These are phyloP conservation scores for Fusarium sp. DNA, from an alignment of 2,329 filamentous ascomycete genomes.

Conservation along the genomic window DNA sequence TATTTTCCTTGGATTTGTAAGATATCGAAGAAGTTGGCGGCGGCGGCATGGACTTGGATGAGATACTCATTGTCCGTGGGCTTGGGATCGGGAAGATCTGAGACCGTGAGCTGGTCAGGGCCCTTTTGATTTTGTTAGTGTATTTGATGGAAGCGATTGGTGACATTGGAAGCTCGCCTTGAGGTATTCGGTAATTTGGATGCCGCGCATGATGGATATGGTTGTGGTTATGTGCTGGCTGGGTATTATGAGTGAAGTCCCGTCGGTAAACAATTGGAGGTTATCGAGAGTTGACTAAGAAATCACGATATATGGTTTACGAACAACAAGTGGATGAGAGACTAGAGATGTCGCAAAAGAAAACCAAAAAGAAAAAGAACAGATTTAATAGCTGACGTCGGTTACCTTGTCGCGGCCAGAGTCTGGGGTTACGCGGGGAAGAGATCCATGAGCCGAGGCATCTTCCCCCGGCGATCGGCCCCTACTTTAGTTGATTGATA, in stretches of 20 bases:
- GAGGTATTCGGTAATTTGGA: conserved; percentile 79
- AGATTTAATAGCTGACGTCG: conserved; percentile 28
- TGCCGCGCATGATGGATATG: conserved; percentile 73
- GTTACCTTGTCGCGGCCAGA: conserved; percentile 12
- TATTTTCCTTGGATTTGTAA: conserved; percentile 97
- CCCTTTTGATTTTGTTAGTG: conserved; percentile 59
- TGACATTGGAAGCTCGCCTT: conserved; percentile 61
- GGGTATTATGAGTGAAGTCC: neutral
- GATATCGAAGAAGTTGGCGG: conserved; percentile 97
- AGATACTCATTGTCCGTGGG: conserved; percentile 82
- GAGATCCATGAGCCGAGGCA: conserved; percentile 43
- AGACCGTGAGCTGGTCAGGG: conserved; percentile 81
- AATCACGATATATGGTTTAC: neutral
- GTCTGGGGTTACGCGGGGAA: conserved; percentile 40
- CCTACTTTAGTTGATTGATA: neutral
- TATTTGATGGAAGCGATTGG: neutral
- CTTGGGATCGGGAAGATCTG: conserved; percentile 77
- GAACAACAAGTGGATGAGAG: neutral
- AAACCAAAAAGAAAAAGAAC: neutral
- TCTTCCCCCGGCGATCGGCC: conserved; percentile 30
- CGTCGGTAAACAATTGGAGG: neutral
- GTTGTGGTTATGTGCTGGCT: neutral
- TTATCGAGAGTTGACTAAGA: neutral
- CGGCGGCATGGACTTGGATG: conserved; percentile 85
- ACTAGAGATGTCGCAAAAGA: neutral